phyloP scores from a whole-genome alignment of 768 basidiomycete species.

The Hygrocybe punicea region DNA sequence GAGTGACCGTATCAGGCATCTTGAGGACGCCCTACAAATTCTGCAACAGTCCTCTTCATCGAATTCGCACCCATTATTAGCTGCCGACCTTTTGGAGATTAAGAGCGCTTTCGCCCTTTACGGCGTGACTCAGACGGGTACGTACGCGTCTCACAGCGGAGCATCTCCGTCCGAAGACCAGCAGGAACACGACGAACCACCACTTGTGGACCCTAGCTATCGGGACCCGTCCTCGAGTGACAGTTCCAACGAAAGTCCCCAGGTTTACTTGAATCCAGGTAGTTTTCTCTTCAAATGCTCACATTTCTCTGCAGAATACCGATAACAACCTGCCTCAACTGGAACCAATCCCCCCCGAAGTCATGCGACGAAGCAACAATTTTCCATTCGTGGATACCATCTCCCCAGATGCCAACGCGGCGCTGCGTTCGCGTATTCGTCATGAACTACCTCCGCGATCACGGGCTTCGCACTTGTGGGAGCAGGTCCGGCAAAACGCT shows the following conservation, averaged over 20 bases:
- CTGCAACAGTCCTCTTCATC: conserved; percentile 28
- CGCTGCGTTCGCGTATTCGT: conserved; percentile 55
- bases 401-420: conserved; percentile 50
- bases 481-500: conserved; percentile 59
- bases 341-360: conserved; percentile 32
- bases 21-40: conserved; percentile 53
- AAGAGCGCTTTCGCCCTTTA: conserved; percentile 57
- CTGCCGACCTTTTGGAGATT: conserved; percentile 46
- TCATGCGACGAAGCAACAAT: conserved; percentile 50
- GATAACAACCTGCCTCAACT: neutral
- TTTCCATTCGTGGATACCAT: conserved; percentile 52
- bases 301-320: neutral
- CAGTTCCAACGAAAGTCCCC: neutral
- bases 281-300: neutral
- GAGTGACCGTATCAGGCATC: conserved; percentile 60
- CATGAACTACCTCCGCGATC: conserved; percentile 51
- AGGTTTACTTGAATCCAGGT: neutral
- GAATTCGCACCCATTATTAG: conserved; percentile 49
- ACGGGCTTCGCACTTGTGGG: conserved; percentile 61
- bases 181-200: neutral
- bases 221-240: neutral
- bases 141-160: neutral
- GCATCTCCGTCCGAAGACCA: neutral
- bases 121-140: conserved; percentile 32
- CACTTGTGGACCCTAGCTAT: neutral